phyloP scores from a whole-genome alignment of 371 early-diverging fungal species.

The Lichtheimia ornata region DNA sequence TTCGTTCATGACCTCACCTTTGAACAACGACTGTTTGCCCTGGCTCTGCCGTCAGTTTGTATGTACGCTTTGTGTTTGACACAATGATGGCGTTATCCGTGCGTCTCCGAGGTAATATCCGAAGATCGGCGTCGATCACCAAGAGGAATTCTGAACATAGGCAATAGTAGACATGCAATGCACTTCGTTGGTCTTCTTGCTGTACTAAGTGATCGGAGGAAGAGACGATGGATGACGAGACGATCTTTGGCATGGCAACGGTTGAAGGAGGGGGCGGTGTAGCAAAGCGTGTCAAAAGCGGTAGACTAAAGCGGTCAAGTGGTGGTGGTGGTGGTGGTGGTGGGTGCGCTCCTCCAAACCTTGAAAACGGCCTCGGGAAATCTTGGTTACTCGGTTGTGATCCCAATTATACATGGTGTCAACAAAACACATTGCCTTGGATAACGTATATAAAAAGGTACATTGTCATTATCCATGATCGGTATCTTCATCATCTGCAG shows the following conservation, averaged over 20 bases:
- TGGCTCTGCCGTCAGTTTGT: constrained; percentile 59
- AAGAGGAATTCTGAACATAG: constrained; percentile 75
- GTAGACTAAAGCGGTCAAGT: too few relatives aligned
- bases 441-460: too few relatives aligned
- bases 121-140: constrained; percentile 65
- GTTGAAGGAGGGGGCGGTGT: too few relatives aligned
- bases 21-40: constrained; percentile 47
- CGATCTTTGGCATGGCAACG: constrained; percentile 62
- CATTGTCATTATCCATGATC: too few relatives aligned
- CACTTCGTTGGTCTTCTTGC: constrained; percentile 35
- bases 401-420: too few relatives aligned
- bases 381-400: too few relatives aligned
- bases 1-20: constrained; percentile 33
- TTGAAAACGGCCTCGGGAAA: too few relatives aligned
- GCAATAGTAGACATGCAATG: constrained; percentile 72
- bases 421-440: too few relatives aligned
- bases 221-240: constrained; percentile 65
- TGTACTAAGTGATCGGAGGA: constrained; percentile 57
- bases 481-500: too few relatives aligned
- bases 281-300: too few relatives aligned
- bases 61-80: constrained; percentile 61
- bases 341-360: too few relatives aligned
- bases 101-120: constrained; percentile 59
- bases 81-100: constrained; percentile 69
- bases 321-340: too few relatives aligned